Base-by-base conservation (phyloP, 495 filamentous ascomycete genomes). In the Tirmania nivea region DNA sequence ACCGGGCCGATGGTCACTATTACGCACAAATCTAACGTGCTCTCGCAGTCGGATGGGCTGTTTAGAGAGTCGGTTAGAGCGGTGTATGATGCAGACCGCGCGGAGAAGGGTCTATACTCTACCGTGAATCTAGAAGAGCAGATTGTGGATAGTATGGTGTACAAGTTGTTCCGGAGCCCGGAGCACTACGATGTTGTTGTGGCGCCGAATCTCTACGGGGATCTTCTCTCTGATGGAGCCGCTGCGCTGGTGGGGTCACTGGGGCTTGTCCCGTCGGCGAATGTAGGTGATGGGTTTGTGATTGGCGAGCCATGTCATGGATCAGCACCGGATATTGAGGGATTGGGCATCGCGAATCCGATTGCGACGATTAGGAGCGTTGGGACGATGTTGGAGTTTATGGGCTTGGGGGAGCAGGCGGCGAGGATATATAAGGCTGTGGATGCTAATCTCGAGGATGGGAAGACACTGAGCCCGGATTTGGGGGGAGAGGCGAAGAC, bases 231-330 rank as follows among this genome's bases (percentile, higher is more conserved):
- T 2, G 90, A 97, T 68, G 92, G 86, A 54, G 90, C 90, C 21
- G 90, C 92, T 34, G 90, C 90, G 5, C 77, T 97, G 11, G 90
- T 97, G 36, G 90, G 89, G n/a, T 84, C 78, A 37, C 69, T 97
- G 47, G 90, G 90, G 55, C 76, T 97, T 8, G 92, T 97, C 1
- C 90, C 90, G n/a, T 82, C 76, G 56, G 90, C 90, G 54, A 99
- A 99, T 68, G 92, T 99, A 34, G 88, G 90, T 60, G 83, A 94
- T 65, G 75, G 72, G 35, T 95, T 99, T 63, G 92, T 83, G 59
- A 96, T 99, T 57, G 90, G 90, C 58, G 90, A 99, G 76, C 90
- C 90, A 53, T 99, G 90, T 71, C 90, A 99, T 69, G 90, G 90
- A 25, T 84, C 78, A 63, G 90, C 90, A 49, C 90, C 90, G 10